Evolutionary conservation across 306 rosid genomes (phyloP).

Genomic region (Arachis hypogaea): DNA sequence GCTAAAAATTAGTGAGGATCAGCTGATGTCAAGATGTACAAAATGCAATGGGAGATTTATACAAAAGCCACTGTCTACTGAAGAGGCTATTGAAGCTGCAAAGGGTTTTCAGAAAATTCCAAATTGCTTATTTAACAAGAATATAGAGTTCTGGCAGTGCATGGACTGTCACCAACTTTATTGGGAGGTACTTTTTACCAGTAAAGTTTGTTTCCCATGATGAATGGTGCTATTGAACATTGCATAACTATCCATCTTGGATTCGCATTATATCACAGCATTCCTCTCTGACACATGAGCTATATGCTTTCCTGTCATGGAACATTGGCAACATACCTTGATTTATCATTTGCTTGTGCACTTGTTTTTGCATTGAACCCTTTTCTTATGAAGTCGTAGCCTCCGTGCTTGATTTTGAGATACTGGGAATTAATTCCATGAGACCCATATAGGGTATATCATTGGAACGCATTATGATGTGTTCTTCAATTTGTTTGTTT

Average conservation of each 20-base stretch:
- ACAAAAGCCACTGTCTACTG: conserved; percentile 80
- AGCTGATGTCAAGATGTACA: conserved; percentile 86
- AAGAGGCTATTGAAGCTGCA: conserved; percentile 89
- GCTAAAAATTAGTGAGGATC: conserved; percentile 72
- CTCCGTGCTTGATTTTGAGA: no score
- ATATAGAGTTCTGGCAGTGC: conserved; percentile 93
- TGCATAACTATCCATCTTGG: conserved; percentile 6
- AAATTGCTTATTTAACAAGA: conserved; percentile 78
- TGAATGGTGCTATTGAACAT: conserved; percentile 19
- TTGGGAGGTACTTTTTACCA: conserved; percentile 74
- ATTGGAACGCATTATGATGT: no score
- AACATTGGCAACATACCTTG: no score
- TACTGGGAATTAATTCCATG: no score
- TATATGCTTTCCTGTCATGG: no score
- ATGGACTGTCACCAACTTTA: conserved; percentile 90
- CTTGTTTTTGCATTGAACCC: no score
- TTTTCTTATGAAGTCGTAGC: no score
- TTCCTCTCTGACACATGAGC: no score
- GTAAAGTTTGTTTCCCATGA: conserved; percentile 20
- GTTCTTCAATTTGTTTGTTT: no score
- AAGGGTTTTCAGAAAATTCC: conserved; percentile 90
- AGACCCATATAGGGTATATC: no score
- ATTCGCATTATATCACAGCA: neutral
- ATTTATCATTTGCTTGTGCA: no score
- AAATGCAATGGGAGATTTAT: conserved; percentile 94